Percentiles rank a stretch among this genome's conserved stretches.
Conservation (phyloP, 2,329 filamentous ascomycete genomes). For the Teratosphaeria zuluensis region DNA sequence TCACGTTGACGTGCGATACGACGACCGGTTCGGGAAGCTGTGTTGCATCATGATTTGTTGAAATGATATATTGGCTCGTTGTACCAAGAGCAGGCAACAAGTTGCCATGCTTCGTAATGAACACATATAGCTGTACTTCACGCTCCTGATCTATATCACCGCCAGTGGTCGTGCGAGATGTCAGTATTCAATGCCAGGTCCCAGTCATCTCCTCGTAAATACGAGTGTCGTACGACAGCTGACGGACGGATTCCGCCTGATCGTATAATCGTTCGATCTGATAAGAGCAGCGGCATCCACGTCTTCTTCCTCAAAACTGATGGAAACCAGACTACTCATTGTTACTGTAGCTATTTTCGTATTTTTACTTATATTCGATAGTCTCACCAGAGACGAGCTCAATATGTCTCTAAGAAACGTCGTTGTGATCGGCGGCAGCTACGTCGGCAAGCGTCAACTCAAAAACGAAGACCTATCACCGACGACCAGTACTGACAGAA, state of each 20-base stretch:
- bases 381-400: background rate
- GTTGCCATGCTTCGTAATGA: background rate
- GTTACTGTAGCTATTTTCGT: no score
- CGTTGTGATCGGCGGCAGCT: slow-evolving; percentile 3
- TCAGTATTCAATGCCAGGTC: no score
- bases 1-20: slow-evolving; percentile 1
- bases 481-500: background rate
- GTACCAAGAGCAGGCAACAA: background rate
- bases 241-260: no score
- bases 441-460: background rate
- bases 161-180: no score
- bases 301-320: no score
- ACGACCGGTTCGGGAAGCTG: background rate
- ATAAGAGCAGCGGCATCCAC: no score
- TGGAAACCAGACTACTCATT: no score
- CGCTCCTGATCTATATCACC: no score
- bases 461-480: background rate
- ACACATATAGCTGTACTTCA: background rate
- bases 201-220: no score
- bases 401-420: background rate
- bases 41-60: background rate
- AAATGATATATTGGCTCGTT: background rate
- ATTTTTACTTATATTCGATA: no score
- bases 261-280: no score
- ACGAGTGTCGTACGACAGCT: no score